Evolutionary conservation across 2,329 filamentous ascomycete genomes (phyloP).

Genomic region (Penicillium sp.): DNA sequence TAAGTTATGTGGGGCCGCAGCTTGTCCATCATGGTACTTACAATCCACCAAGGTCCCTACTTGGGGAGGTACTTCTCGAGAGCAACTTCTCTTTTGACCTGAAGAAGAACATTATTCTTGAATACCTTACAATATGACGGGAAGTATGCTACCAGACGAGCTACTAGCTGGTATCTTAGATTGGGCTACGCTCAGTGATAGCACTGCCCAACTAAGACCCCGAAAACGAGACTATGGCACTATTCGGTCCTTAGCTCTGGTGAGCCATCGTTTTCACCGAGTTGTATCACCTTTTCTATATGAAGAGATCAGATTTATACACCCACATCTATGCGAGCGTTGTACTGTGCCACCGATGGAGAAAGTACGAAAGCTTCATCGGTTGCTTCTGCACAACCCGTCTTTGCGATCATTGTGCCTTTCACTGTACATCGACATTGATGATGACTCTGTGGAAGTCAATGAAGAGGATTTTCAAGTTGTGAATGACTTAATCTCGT

Average conservation of each 20-base stretch:
- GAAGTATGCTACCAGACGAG: neutral
- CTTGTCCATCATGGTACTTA: neutral
- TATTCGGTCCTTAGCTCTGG: neutral
- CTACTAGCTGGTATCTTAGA: conserved; percentile 2
- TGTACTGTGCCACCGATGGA: neutral
- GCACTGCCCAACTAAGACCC: neutral
- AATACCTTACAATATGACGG: neutral
- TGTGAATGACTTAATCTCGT: conserved; percentile 1
- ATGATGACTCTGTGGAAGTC: conserved; percentile 1
- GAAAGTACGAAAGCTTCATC: conserved; percentile 2
- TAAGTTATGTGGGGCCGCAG: neutral
- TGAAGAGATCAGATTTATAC: neutral
- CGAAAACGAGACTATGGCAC: conserved; percentile 3
- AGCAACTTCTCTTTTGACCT: neutral
- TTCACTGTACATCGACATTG: conserved; percentile 3
- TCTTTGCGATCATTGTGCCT: neutral
- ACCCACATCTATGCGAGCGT: neutral
- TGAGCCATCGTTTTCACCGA: neutral
- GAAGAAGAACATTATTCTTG: neutral
- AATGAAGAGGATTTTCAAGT: conserved; percentile 1
- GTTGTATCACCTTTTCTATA: conserved; percentile 1
- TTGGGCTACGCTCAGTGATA: neutral
- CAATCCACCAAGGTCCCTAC: neutral
- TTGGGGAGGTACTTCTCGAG: neutral
- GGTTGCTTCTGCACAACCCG: neutral